Conservation (phyloP, 495 filamentous ascomycete genomes). For the Penicillium ucsense region DNA sequence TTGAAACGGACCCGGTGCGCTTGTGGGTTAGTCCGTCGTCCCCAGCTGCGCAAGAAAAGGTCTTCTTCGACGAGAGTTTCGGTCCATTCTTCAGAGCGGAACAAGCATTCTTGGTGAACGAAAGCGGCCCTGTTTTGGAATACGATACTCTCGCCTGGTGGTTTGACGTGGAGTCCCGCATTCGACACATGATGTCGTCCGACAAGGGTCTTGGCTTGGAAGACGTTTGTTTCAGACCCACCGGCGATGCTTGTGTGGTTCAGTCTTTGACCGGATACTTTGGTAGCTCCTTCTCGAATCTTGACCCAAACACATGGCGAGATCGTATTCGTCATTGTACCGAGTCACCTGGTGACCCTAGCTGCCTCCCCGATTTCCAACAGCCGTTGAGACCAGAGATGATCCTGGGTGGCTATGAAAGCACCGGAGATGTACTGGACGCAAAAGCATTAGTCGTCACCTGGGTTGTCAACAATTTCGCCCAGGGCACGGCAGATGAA, state of each 20-base stretch:
- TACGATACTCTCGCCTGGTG: constrained; percentile 89
- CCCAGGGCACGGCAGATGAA: constrained; percentile 58
- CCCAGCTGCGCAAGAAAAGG: constrained; percentile 82
- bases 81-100: constrained; percentile 93
- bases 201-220: constrained; percentile 55
- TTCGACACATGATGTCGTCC: constrained; percentile 57
- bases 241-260: constrained; percentile 80
- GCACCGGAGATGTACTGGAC: constrained; percentile 57
- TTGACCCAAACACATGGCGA: constrained; percentile 60
- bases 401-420: constrained; percentile 72
- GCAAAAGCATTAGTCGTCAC: constrained; percentile 75
- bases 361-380: constrained; percentile 75
- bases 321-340: constrained; percentile 59
- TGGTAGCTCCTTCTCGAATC: constrained; percentile 49
- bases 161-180: constrained; percentile 76
- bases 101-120: constrained; percentile 89
- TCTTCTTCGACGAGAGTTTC: constrained; percentile 90
- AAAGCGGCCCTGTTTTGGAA: constrained; percentile 65
- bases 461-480: constrained; percentile 91
- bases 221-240: constrained; percentile 91
- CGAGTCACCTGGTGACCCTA: constrained; percentile 55
- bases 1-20: constrained; percentile 83
- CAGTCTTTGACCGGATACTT: constrained; percentile 87
- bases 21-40: constrained; percentile 94
- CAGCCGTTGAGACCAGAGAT: constrained; percentile 79